These are phyloP conservation scores for Tilletia caries DNA, from an alignment of 1,284 basidiomycete species.

Conservation along the genomic window DNA sequence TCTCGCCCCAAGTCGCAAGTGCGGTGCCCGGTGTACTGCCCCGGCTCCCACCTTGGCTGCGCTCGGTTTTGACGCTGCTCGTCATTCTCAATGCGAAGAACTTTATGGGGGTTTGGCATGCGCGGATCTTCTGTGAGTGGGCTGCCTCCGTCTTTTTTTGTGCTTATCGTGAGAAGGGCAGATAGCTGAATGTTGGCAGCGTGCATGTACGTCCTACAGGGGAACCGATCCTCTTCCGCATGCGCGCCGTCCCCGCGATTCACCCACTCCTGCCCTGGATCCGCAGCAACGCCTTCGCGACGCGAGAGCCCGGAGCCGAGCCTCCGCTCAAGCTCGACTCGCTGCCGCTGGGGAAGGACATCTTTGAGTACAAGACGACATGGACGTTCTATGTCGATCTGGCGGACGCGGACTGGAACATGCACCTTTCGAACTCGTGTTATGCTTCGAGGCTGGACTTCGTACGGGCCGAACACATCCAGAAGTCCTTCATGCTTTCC, in stretches of 20 bases:
- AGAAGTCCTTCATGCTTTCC: constrained; percentile 26
- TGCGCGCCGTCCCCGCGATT: constrained; percentile 1
- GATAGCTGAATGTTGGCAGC: too few relatives aligned
- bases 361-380: constrained; percentile 28
- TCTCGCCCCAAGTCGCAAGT: background rate
- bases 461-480: constrained; percentile 29
- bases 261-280: constrained; percentile 23
- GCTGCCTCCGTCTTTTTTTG: too few relatives aligned
- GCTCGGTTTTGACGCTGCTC: background rate
- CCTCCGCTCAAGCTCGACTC: constrained; percentile 25
- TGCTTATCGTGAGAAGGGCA: too few relatives aligned
- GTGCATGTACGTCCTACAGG: background rate
- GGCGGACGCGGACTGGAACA: constrained; percentile 40
- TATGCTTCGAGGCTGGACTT: constrained; percentile 34
- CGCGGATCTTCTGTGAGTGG: background rate
- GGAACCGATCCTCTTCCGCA: constrained; percentile 1
- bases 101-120: background rate
- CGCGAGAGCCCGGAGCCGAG: constrained; percentile 18
- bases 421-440: constrained; percentile 37
- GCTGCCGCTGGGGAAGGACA: constrained; percentile 34
- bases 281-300: background rate
- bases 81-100: constrained; percentile 10
- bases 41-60: background rate
- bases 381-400: constrained; percentile 24
- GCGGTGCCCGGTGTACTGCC: background rate